Evolutionary conservation across 192 early-diverging fungal genomes (phyloP).

Genomic region (Borealophlyctis nickersoniae): DNA sequence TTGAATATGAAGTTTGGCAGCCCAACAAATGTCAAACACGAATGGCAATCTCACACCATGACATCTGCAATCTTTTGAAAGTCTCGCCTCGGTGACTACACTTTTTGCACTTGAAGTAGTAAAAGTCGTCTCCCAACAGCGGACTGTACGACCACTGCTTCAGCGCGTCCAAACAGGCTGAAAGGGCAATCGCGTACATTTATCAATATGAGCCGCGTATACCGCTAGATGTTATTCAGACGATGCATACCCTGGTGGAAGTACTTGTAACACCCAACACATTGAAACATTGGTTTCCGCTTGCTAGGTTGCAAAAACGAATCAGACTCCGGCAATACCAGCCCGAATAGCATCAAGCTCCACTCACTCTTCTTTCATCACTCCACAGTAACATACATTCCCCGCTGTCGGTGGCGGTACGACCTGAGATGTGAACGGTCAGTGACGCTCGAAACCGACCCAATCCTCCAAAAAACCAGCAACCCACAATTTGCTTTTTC

Average conservation of each 20-base stretch:
- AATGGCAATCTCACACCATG: slow-evolving; percentile 34
- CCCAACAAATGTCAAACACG: not conserved
- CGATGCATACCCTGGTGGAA: slow-evolving; percentile 34
- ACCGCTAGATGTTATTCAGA: not conserved
- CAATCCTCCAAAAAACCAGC: no score
- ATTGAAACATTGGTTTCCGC: slow-evolving; percentile 18
- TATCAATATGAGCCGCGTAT: not conserved
- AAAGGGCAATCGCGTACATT: slow-evolving; percentile 1
- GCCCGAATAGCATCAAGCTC: no score
- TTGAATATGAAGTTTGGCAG: not conserved
- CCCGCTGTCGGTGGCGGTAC: no score
- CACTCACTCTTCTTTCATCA: no score
- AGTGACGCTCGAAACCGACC: no score
- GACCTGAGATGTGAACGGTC: no score
- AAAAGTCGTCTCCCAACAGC: slow-evolving; percentile 68
- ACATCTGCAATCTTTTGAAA: slow-evolving; percentile 54
- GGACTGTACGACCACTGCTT: slow-evolving; percentile 53
- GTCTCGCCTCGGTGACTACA: slow-evolving; percentile 56
- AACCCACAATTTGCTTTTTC: no score
- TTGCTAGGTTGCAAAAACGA: no score
- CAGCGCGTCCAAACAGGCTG: slow-evolving; percentile 54
- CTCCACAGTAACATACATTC: no score
- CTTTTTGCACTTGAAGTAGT: slow-evolving; percentile 55
- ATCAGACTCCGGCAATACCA: no score
- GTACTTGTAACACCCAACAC: slow-evolving; percentile 18